Base-by-base conservation (phyloP, 768 basidiomycete species). In the Lyophyllum atratum region DNA sequence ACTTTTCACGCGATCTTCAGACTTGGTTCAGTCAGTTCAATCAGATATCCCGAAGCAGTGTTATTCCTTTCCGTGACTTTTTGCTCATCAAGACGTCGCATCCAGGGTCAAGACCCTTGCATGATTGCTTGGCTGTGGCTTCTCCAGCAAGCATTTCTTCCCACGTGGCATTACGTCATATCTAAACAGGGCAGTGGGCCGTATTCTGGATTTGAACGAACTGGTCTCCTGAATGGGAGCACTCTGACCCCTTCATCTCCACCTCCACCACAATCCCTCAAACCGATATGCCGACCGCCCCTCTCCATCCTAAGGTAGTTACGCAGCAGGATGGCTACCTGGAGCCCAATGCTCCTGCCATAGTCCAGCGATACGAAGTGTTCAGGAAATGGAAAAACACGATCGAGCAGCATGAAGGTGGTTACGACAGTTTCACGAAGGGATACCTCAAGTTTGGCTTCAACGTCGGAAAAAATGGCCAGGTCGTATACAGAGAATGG, bases 401-500 rank as follows among this genome's bases (percentile, higher is more conserved):
- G 44, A 91, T 97, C 65, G 80, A 89, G 22, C 65, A 82, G 47
- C 73, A 85, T 61, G 95, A 98, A 75, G 94, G 94, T 48, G 96
- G 97, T 19, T 86, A 85, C 68, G 89, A 90, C 26, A 74, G 76
- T 17, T 93, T 93, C 70, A 88, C 90, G 6, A 83, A 87, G 67
- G 92, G 92, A 2, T 95, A 92, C 72, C 78, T 85, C 60, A 84
- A 79, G 64, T 86, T 85, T 68, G 96, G 96, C 33, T 78, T 99
- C 64, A 87, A 90, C 56, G 82, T 93, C 40, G 78, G 77, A 39
- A 68, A 74, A 34, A 81, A 88, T 55, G 87, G 86, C 52, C 80
- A 86, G 26, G 83, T 98, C 28, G 74, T 82, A 8, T 98, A 98
- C 72, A 80, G 92, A 64, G 97, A 99, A 70, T 99, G 97, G 97